Conservation (phyloP, 805 yeast species). For the Cyberlindnera nakhonratchasimensis region DNA sequence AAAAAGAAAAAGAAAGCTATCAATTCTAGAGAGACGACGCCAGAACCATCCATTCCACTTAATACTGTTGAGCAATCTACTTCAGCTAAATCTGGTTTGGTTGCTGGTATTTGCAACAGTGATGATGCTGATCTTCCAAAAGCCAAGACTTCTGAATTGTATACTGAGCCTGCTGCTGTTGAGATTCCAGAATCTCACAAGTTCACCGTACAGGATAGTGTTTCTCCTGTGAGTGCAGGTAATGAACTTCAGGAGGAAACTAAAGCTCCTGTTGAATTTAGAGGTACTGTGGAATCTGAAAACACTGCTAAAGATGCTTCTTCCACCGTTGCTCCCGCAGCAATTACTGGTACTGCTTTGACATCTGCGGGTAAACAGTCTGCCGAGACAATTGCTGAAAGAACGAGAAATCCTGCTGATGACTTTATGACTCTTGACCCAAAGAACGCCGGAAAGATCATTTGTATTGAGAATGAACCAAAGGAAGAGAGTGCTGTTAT, state of each 20-base stretch:
- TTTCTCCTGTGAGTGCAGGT: constrained; percentile 8
- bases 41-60: constrained; percentile 12
- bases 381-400: neutral
- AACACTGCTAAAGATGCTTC: neutral
- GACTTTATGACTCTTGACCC: constrained; percentile 23
- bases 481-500: constrained; percentile 2
- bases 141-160: neutral
- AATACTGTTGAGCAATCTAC: constrained; percentile 12
- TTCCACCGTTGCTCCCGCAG: constrained; percentile 1
- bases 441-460: constrained; percentile 16
- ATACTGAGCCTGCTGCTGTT: constrained; percentile 17
- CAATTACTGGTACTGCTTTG: constrained; percentile 6
- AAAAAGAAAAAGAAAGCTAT: constrained; percentile 22
- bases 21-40: constrained; percentile 11
- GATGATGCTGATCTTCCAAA: neutral
- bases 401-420: neutral
- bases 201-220: constrained; percentile 15
- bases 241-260: constrained; percentile 2
- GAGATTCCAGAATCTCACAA: constrained; percentile 23
- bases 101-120: constrained; percentile 7
- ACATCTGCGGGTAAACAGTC: neutral
- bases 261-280: neutral
- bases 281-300: neutral
- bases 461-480: constrained; percentile 1
- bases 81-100: constrained; percentile 8